phyloP scores from a whole-genome alignment of 805 yeast genomes.

The Pichia insulana region DNA sequence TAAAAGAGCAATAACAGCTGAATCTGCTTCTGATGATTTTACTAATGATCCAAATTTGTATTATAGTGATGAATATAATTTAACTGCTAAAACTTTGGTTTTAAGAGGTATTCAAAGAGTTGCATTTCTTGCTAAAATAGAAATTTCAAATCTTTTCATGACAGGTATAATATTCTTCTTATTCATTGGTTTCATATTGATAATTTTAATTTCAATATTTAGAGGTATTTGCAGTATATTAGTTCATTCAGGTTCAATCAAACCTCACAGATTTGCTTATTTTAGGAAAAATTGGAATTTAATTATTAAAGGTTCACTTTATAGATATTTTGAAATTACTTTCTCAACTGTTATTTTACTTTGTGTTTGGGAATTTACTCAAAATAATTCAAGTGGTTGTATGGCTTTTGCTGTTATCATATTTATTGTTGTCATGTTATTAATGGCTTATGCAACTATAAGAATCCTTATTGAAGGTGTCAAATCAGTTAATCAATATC shows the following conservation, averaged over 20 bases:
- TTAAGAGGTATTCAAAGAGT: conserved; percentile 91
- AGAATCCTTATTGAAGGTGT: conserved; percentile 71
- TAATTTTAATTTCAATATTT: conserved; percentile 48
- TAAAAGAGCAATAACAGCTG: conserved; percentile 32
- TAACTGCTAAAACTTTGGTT: conserved; percentile 64
- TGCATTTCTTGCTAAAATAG: conserved; percentile 74
- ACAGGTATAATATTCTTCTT: conserved; percentile 81
- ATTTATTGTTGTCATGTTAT: conserved; percentile 45
- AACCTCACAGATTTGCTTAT: conserved; percentile 58
- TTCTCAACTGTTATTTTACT: conserved; percentile 80
- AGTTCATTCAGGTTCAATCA: conserved; percentile 49
- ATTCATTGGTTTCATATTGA: conserved; percentile 59
- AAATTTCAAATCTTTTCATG: conserved; percentile 75
- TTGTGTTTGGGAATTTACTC: conserved; percentile 84
- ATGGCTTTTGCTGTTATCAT: conserved; percentile 72
- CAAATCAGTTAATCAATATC: conserved; percentile 59
- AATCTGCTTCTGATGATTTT: conserved; percentile 35
- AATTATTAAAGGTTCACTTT: conserved; percentile 83
- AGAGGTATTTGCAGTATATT: conserved; percentile 62
- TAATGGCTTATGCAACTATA: conserved; percentile 63
- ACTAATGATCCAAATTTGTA: conserved; percentile 45
- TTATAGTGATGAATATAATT: conserved; percentile 61
- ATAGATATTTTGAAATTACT: conserved; percentile 72
- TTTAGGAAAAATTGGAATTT: conserved; percentile 77
- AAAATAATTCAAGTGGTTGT: conserved; percentile 74